Evolutionary conservation across 2,329 filamentous ascomycete genomes (phyloP), one percentile per base, ranked within the genome.

Genomic region (Aspergillus quadricinctus): DNA sequence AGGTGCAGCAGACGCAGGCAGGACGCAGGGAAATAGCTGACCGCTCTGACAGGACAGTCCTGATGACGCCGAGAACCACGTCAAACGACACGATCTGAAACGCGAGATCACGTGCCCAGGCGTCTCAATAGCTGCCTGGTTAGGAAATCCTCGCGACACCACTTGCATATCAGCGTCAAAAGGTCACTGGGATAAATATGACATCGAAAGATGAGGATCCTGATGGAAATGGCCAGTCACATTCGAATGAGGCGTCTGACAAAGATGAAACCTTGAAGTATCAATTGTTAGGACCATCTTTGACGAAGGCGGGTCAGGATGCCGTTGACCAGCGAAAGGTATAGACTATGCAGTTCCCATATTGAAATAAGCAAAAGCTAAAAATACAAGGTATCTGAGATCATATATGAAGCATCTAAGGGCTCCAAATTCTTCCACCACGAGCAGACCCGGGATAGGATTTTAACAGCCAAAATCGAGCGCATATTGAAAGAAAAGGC

Each of bases 361-460:
- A 27, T 21, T 52, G 55, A 17, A 31, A 23, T 11, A 8, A 3
- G 14, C 45, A 27, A 41, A 19, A 29, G 59, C 43, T 63, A 54
- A 57, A 25, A 49, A n/a, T 25, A 28, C 17, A 50, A 88, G 86
- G 92, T 99, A 50, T 95, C 92, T 2, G 92, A 97, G 66, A 88
- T 97, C 64, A 99, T 99, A 58, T 97, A 97, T 76, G 91, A 96
- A 72, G 92, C 92, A 10, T 97, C 92, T 17, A 97, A 95, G 71
- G 94, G 94, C 49, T 96, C 91, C 63, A 97, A 96, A 72, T 99
- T 88, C 77, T 99, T 97, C 81, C 90, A 88, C 64, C 90, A 92
- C 57, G 94, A 99, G 73, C 88, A 96, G 70, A 81, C 78, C 55
- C 88, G 87, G 65, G 93, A 97, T 77, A 88, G 88, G 66, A 81